Evolutionary conservation across 495 filamentous ascomycete species (phyloP).

Genomic region (Lasiosphaeria miniovina): DNA sequence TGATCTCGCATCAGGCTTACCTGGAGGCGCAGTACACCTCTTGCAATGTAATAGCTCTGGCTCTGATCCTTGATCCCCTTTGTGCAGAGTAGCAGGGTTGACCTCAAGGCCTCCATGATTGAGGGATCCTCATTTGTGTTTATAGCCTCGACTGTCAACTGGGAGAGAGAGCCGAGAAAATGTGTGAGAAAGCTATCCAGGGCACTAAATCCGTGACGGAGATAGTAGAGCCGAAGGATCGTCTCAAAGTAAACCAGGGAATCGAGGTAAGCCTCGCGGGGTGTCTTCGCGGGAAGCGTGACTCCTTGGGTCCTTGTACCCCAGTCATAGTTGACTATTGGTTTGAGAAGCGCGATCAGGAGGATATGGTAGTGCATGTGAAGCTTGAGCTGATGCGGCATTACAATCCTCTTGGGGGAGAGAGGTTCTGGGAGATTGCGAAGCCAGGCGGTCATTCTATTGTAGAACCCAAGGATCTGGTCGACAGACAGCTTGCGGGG

Average conservation of each 20-base stretch:
- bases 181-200: constrained; percentile 34
- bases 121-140: constrained; percentile 12
- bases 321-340: constrained; percentile 21
- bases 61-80: constrained; percentile 40
- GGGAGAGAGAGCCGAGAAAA: constrained; percentile 30
- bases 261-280: constrained; percentile 23
- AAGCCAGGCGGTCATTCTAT: constrained; percentile 26
- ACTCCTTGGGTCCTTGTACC: constrained; percentile 3
- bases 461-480: constrained; percentile 30
- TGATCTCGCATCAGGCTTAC: constrained; percentile 21
- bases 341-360: constrained; percentile 24
- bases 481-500: constrained; percentile 13
- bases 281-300: constrained; percentile 7
- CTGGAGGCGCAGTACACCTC: constrained; percentile 23
- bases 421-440: constrained; percentile 32
- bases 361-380: constrained; percentile 31
- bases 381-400: constrained; percentile 38
- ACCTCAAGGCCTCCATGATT: constrained; percentile 26
- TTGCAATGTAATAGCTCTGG: constrained; percentile 28
- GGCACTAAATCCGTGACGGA: constrained; percentile 39
- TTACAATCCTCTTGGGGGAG: constrained; percentile 31
- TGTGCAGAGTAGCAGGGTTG: constrained; percentile 32
- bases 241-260: constrained; percentile 34
- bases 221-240: constrained; percentile 38
- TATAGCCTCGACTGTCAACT: constrained; percentile 29